These are phyloP conservation scores for Phaeomoniella chlamydospora DNA, from an alignment of 2,329 filamentous ascomycete genomes.

Conservation along the genomic window DNA sequence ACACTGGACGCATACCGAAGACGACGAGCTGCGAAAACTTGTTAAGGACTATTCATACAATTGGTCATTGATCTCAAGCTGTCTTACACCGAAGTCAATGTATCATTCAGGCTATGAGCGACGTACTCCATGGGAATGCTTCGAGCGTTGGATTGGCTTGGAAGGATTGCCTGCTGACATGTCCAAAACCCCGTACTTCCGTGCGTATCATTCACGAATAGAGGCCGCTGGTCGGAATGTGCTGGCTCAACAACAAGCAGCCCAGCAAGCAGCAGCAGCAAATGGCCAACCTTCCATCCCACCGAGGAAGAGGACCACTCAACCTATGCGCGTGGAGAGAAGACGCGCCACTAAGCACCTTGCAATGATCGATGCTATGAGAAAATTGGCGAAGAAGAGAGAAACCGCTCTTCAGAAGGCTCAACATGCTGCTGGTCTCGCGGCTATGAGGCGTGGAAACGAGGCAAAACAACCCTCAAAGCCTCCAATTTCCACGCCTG, in stretches of 20 bases:
- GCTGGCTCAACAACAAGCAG: constrained; percentile 40
- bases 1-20: constrained; percentile 81
- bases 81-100: constrained; percentile 57
- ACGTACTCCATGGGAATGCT: constrained; percentile 95
- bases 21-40: constrained; percentile 71
- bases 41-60: constrained; percentile 95
- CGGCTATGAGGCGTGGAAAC: constrained; percentile 68
- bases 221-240: constrained; percentile 48
- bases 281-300: constrained; percentile 35
- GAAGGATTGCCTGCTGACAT: constrained; percentile 87
- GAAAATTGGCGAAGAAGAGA: constrained; percentile 86
- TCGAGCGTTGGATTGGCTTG: constrained; percentile 87
- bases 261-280: constrained; percentile 31
- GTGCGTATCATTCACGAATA: constrained; percentile 50
- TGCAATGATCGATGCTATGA: constrained; percentile 83
- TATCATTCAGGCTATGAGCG: constrained; percentile 80
- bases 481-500: constrained; percentile 55
- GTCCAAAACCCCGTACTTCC: constrained; percentile 92
- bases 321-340: constrained; percentile 71
- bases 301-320: constrained; percentile 52
- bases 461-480: constrained; percentile 46
- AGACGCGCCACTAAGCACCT: constrained; percentile 76
- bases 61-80: constrained; percentile 84
- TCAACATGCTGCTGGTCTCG: constrained; percentile 61
- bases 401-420: constrained; percentile 78